Base-by-base conservation (phyloP, 257 asterid genomes). In the Solanum chiquidenum region DNA sequence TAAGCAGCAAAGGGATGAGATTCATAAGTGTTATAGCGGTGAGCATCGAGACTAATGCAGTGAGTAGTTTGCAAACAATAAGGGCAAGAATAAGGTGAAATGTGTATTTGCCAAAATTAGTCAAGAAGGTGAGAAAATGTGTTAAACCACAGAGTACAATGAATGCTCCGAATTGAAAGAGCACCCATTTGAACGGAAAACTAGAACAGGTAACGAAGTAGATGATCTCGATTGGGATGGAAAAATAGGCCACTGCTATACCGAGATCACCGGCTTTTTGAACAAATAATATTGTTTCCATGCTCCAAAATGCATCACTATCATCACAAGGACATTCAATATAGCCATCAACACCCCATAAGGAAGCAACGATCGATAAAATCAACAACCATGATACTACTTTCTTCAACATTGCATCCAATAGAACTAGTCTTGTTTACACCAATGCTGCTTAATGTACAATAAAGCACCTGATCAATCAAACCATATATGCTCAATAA, bases 141-240 rank as follows among this genome's bases (percentile, higher is more conserved):
- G 99, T 97, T 98, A 97, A 94, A 8, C 99, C 99, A 86, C 99
- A 97, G 13, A 97, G 93, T 21, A 95, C 94, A 40, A 97, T 97
- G 94, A 97, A 97, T 14, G 95, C 93, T 25, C 94, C 94, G 92
- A 97, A 97, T 91, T 94, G 91, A 77, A 95, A 92, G 21, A 96
- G 96, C 86, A 97, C 99, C 99, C 97, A 95, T 93, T 96, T 97
- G 86, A 95, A 95, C 4, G 99, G 99, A 52, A 97, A 79, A 40
- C 90, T 93, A 12, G 98, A 92, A 92, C 95, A 95, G 91, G 97
- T 95, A 25, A 96, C 92, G 75, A 97, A 97, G 91, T 95, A 97
- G 40, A 97, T 94, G 13, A 97, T 95, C 98, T 97, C 99, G 69
- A 97, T 87, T 0, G 99, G 99, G 89, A 97, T 97, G 6, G 99